Percentiles rank a stretch among this genome's conserved stretches.
Evolutionary conservation across 768 basidiomycete genomes (phyloP).

Genomic region (Clitopilus passeckerianus): DNA sequence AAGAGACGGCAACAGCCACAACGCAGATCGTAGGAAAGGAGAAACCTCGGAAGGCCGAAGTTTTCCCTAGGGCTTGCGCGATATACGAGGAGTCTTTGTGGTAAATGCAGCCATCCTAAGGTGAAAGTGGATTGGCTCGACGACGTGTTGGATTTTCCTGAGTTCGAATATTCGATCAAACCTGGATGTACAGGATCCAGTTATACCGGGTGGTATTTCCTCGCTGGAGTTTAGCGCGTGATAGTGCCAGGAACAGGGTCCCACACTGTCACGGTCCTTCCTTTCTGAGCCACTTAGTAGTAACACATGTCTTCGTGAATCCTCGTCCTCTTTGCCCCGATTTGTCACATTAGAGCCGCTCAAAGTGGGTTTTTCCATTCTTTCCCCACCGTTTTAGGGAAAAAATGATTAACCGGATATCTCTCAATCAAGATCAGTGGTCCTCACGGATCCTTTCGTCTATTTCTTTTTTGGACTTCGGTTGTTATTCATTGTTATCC

Average conservation of each 20-base stretch:
- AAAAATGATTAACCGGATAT: conserved; percentile 3
- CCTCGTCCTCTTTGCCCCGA: background rate
- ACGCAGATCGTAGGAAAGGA: conserved; percentile 8
- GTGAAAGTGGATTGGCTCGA: too few species aligned
- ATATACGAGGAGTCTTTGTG: background rate
- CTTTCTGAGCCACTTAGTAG: background rate
- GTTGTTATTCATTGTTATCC: conserved; percentile 7
- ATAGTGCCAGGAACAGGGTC: background rate
- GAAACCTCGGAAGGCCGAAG: conserved; percentile 23
- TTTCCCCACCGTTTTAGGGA: conserved; percentile 2
- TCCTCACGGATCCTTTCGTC: conserved; percentile 8
- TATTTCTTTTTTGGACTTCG: conserved; percentile 3
- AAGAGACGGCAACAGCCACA: background rate
- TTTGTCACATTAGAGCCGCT: background rate
- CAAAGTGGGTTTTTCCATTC: background rate
- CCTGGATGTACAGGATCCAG: background rate
- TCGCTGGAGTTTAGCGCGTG: background rate
- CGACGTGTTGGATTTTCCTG: too few species aligned
- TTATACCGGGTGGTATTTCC: background rate
- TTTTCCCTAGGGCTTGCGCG: conserved; percentile 17
- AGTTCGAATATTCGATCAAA: too few species aligned
- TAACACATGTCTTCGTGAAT: background rate
- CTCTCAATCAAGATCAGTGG: background rate
- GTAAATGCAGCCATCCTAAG: too few species aligned
- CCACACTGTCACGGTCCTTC: background rate